These are phyloP conservation scores for Zymoseptoria ardabiliae DNA, from an alignment of 2,329 filamentous ascomycete genomes.

Conservation along the genomic window DNA sequence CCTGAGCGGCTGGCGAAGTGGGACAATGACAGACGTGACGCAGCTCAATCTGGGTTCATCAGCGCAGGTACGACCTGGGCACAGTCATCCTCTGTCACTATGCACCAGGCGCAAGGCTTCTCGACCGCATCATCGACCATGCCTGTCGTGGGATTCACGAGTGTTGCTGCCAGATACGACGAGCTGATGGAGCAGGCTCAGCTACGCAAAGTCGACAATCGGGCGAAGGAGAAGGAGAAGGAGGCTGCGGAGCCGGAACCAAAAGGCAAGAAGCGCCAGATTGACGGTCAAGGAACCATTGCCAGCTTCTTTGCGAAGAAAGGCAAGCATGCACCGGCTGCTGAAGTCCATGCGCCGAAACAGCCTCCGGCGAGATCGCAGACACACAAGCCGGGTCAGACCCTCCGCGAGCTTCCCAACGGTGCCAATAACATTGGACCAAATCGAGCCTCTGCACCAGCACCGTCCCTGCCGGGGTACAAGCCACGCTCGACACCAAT, in stretches of 20 bases:
- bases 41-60: conserved; percentile 7
- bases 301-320: conserved; percentile 44
- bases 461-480: conserved; percentile 14
- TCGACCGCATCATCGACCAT: conserved; percentile 24
- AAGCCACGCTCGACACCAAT: conserved; percentile 29
- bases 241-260: conserved; percentile 14
- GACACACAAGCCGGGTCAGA: not conserved
- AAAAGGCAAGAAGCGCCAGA: conserved; percentile 33
- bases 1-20: conserved; percentile 30
- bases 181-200: conserved; percentile 33
- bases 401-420: conserved; percentile 31
- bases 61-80: conserved; percentile 15
- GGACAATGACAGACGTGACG: conserved; percentile 24
- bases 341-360: not conserved
- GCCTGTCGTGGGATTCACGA: conserved; percentile 27
- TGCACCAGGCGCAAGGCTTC: conserved; percentile 22
- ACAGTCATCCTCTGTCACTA: conserved; percentile 16
- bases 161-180: conserved; percentile 33
- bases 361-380: not conserved
- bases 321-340: not conserved
- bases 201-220: conserved; percentile 23
- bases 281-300: conserved; percentile 45
- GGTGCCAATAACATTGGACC: conserved; percentile 3
- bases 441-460: not conserved
- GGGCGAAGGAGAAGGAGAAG: conserved; percentile 17